A percentile compares a stretch with the other conserved stretches of the same genome.
Evolutionary conservation across 1,139 yeast genomes (phyloP).

Genomic region (Hansenula anomala): DNA sequence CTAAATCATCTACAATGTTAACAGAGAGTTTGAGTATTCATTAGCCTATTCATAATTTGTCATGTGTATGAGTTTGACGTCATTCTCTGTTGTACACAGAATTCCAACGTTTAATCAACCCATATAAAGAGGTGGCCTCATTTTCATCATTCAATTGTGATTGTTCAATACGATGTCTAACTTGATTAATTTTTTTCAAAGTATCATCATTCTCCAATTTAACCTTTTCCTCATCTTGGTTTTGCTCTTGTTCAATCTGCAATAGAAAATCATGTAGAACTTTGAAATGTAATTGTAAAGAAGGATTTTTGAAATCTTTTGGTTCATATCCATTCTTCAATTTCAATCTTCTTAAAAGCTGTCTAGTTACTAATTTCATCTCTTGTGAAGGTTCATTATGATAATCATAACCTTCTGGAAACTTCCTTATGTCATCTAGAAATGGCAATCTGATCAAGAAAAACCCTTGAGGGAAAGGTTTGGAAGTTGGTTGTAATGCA

Average conservation of each 20-base stretch:
- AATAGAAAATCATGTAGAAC: conserved; percentile 62
- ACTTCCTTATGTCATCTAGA: conserved; percentile 54
- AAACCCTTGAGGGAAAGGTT: conserved; percentile 53
- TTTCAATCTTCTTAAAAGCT: conserved; percentile 36
- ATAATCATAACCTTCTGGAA: conserved; percentile 33
- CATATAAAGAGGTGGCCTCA: conserved; percentile 3
- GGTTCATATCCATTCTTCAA: conserved; percentile 52
- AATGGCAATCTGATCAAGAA: conserved; percentile 57
- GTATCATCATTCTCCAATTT: conserved; percentile 28
- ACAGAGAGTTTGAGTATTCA: too few species aligned
- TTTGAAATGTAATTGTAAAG: conserved; percentile 60
- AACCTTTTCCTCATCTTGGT: conserved; percentile 19
- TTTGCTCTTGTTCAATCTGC: conserved; percentile 47
- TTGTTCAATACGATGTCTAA: conserved; percentile 15
- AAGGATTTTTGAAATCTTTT: conserved; percentile 57
- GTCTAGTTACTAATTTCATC: conserved; percentile 31
- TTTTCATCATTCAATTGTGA: conserved; percentile 7
- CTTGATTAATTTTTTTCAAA: conserved; percentile 21
- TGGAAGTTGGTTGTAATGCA: conserved; percentile 60
- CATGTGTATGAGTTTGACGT: too few species aligned
- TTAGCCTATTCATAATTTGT: too few species aligned
- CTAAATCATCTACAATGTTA: too few species aligned
- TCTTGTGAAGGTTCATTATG: conserved; percentile 19
- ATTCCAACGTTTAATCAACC: conserved; percentile 18
- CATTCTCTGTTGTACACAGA: conserved; percentile 5